These are phyloP conservation scores for Gossypium ekmanianum DNA, from an alignment of 345 rosid species.

Conservation along the genomic window DNA sequence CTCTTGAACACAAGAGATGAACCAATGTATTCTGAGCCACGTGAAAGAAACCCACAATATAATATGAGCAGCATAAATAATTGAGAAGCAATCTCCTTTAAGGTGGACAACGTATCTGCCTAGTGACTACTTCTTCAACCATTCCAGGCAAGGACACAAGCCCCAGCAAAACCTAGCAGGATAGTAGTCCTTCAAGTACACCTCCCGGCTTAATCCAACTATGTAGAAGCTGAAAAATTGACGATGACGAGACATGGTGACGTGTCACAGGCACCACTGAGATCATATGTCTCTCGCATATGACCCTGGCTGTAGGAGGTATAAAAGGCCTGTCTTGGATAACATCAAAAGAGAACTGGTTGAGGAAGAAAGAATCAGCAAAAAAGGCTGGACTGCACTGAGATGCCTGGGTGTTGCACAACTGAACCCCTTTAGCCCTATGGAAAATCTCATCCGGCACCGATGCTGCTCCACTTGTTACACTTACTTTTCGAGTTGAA, in stretches of 20 bases:
- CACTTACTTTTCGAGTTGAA: conserved; percentile 75
- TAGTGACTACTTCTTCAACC: conserved; percentile 51
- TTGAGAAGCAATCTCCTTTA: neutral
- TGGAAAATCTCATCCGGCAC: conserved; percentile 92
- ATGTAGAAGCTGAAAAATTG: conserved; percentile 79
- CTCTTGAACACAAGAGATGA: neutral
- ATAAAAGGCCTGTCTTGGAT: conserved; percentile 67
- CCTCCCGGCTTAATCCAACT: conserved; percentile 74
- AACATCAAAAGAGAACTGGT: conserved; percentile 82
- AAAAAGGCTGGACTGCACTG: conserved; percentile 89
- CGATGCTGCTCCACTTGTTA: conserved; percentile 86
- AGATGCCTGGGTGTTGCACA: conserved; percentile 83
- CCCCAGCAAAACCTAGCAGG: conserved; percentile 95
- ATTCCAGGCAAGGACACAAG: conserved; percentile 84
- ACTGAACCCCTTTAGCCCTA: conserved; percentile 85
- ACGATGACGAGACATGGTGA: conserved; percentile 70
- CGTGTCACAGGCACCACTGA: conserved; percentile 88
- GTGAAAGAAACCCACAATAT: neutral
- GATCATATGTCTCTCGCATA: conserved; percentile 83
- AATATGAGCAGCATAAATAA: neutral
- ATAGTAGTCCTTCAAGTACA: conserved; percentile 84
- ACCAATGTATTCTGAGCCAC: neutral
- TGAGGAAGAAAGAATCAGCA: conserved; percentile 85
- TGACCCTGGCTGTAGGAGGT: conserved; percentile 66
- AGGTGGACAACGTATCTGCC: neutral